phyloP scores from a whole-genome alignment of 495 filamentous ascomycete genomes.

The Darksidea phi region DNA sequence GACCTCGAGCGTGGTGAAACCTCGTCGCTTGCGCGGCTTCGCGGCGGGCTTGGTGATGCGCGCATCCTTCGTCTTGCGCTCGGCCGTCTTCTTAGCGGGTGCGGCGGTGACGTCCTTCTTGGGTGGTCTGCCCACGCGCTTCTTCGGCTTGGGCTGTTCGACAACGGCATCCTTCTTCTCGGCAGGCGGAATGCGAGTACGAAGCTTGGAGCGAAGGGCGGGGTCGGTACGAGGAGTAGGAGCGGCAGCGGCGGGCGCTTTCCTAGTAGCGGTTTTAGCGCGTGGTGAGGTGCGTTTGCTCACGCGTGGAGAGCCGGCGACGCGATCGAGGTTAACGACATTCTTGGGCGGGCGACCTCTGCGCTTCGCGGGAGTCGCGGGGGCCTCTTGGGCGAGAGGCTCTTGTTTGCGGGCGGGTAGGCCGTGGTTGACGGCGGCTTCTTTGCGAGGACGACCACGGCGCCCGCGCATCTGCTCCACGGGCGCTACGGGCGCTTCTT shows the following conservation, averaged over 20 bases:
- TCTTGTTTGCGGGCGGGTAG: too few relatives aligned
- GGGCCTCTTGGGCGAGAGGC: too few relatives aligned
- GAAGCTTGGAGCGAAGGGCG: constrained; percentile 3
- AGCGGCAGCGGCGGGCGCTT: neutral
- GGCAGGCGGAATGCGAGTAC: neutral
- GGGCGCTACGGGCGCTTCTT: neutral
- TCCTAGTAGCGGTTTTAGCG: too few relatives aligned
- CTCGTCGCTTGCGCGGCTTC: constrained; percentile 8
- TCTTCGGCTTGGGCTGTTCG: neutral
- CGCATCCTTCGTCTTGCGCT: neutral
- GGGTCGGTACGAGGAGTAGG: constrained; percentile 4
- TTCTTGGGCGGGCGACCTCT: constrained; percentile 12
- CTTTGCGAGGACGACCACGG: too few relatives aligned
- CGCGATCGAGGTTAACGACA: neutral
- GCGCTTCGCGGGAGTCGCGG: neutral
- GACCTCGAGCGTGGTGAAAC: neutral
- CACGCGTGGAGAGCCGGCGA: constrained; percentile 4
- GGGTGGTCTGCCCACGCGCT: too few relatives aligned
- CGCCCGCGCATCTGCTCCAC: too few relatives aligned
- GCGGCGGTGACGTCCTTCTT: neutral
- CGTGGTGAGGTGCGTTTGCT: neutral
- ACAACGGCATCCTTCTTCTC: constrained; percentile 1
- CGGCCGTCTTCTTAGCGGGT: neutral
- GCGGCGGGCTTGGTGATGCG: neutral
- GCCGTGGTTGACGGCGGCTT: too few relatives aligned